Evolutionary conservation across 306 rosid genomes (phyloP), one percentile per base, ranked within the genome.

Genomic region (Hippophae gyantsensis): DNA sequence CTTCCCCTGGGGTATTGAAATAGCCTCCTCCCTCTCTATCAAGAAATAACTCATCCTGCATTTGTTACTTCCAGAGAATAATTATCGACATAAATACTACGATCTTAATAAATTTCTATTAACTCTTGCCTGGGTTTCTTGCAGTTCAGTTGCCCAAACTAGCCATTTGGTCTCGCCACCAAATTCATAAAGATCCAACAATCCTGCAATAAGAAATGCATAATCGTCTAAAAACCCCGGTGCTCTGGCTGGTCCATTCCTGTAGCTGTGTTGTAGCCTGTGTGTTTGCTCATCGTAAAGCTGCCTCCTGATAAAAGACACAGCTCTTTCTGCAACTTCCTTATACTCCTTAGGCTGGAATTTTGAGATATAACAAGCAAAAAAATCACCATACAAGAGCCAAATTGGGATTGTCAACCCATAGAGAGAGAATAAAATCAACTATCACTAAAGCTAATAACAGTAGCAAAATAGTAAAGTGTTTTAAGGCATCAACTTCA

Each of bases 191-290:
- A 92, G 87, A 74, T 92, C 98, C 57, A 87, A 79, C 72, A 92
- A 76, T n/a, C 89, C 92, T 40, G 85, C 68, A 59, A 92, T 85
- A 59, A 92, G 73, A 71, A 92, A 92, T 48, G 95, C 95, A 68
- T 92, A 87, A 68, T 87, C 96, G 69, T 92, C 98, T 65, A 85
- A 57, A 84, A 92, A 92, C 27, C 89, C 98, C 49, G 92, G 95
- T 8, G 95, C 96, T 74, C 80, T 87, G 50, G 95, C 81, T 14
- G 95, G 95, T 47, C 89, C 84, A 18, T 80, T 83, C 79, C 98
- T 79, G 76, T 81, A 92, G 82, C 98, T 87, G 68, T 76, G 98
- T 18, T 83, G 78, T 46, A 85, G 83, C 63, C 86, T 75, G 64
- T 5, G 78, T 9, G 82, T 79, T 79, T 81, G 84, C 65, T 54